phyloP scores from a whole-genome alignment of 2,329 filamentous ascomycete species.

The Arthrobotrys iridis region DNA sequence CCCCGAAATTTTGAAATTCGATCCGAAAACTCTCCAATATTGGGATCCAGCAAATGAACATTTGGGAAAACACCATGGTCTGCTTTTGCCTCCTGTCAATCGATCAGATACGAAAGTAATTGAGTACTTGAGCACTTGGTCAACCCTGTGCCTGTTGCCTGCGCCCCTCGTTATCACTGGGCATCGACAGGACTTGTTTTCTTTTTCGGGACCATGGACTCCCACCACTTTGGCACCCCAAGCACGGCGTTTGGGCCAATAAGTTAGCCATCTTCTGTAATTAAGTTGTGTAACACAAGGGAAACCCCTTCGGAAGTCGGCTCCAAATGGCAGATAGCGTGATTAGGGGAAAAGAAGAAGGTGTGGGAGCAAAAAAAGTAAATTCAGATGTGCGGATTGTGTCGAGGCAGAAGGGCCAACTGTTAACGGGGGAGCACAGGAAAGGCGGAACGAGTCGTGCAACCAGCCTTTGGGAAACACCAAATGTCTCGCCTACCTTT shows the following conservation, averaged over 20 bases:
- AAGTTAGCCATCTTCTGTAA: constrained; percentile 41
- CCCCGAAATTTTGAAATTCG: background rate
- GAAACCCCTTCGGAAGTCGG: constrained; percentile 53
- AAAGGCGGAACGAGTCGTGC: constrained; percentile 49
- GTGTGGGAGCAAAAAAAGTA: constrained; percentile 34
- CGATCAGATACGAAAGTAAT: too few relatives aligned
- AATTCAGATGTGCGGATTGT: background rate
- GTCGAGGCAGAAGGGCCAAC: constrained; percentile 3
- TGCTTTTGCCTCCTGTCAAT: background rate
- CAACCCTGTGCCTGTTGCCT: background rate
- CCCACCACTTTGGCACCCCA: constrained; percentile 30
- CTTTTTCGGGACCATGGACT: constrained; percentile 18
- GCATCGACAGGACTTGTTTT: constrained; percentile 25
- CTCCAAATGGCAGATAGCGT: constrained; percentile 50
- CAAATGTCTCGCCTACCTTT: constrained; percentile 41
- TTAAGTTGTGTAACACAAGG: constrained; percentile 54
- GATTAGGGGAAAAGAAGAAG: constrained; percentile 27
- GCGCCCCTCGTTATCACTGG: constrained; percentile 3
- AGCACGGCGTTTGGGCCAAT: constrained; percentile 46
- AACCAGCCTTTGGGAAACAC: constrained; percentile 29
- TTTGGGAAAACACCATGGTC: constrained; percentile 11
- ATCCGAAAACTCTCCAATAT: background rate
- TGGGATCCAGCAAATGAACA: background rate
- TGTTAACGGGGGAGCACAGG: constrained; percentile 16
- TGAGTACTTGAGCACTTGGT: too few relatives aligned